A percentile compares a stretch with the other conserved stretches of the same genome.
These are phyloP conservation scores for Yarrowia sp. DNA, from an alignment of 805 yeast genomes.

Conservation along the genomic window DNA sequence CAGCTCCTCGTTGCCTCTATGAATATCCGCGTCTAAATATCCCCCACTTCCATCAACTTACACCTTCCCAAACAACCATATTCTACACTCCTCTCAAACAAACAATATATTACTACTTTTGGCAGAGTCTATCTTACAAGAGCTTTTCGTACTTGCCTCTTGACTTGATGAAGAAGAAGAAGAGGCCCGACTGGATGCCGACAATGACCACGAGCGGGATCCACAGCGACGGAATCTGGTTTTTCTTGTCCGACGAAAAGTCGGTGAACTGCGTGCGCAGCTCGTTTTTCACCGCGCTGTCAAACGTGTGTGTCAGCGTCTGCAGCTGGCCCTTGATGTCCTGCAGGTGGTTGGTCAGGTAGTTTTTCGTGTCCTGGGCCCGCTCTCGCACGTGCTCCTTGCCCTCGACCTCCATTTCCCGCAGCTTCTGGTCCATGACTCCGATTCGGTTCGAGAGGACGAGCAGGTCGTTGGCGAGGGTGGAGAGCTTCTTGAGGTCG, in stretches of 20 bases:
- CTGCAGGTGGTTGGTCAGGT: constrained; percentile 4
- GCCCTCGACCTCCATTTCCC: constrained; percentile 16
- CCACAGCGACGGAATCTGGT: constrained; percentile 24
- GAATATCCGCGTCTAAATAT: too few species aligned
- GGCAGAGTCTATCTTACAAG: neutral
- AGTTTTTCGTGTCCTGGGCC: constrained; percentile 28
- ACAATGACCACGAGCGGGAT: constrained; percentile 21
- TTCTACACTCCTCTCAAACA: neutral
- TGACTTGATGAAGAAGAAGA: neutral
- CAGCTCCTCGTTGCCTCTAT: too few species aligned
- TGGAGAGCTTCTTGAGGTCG: constrained; percentile 21
- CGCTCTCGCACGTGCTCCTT: constrained; percentile 27
- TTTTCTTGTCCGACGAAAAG: constrained; percentile 21
- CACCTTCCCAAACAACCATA: too few species aligned
- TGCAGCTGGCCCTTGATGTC: constrained; percentile 24
- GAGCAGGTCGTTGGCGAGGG: constrained; percentile 10
- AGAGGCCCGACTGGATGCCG: constrained; percentile 2
- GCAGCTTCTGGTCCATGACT: constrained; percentile 18
- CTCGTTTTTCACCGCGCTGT: constrained; percentile 6
- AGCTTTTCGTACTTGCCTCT: constrained; percentile 28
- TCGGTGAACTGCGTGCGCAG: constrained; percentile 12
- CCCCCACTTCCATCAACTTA: too few species aligned
- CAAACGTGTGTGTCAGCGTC: constrained; percentile 14
- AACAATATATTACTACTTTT: neutral
- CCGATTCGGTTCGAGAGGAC: constrained; percentile 18